Evolutionary conservation across 2,329 filamentous ascomycete genomes (phyloP).

Genomic region (Coleophoma eucalyptorum): DNA sequence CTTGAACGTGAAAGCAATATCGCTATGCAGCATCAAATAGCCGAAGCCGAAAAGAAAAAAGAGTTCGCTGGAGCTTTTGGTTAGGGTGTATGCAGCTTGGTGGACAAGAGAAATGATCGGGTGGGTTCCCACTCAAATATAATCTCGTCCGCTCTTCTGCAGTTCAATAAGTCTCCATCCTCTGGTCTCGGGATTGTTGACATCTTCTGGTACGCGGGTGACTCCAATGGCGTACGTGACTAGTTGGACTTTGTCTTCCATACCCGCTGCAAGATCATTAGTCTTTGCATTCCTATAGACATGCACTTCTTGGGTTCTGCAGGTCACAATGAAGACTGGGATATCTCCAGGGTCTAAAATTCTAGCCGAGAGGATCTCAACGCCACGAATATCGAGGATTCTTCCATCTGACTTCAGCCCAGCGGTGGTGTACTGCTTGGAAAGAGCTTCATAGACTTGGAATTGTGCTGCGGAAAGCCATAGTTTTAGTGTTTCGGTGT

Average conservation of each 20-base stretch:
- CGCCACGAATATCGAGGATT: constrained; percentile 91
- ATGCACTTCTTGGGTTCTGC: constrained; percentile 94
- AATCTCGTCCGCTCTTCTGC: constrained; percentile 96
- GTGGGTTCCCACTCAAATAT: constrained; percentile 47
- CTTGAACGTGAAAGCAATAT: too few relatives aligned
- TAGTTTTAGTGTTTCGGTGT: constrained; percentile 82
- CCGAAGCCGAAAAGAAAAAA: too few relatives aligned
- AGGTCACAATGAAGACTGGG: constrained; percentile 95
- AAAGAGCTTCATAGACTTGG: constrained; percentile 93
- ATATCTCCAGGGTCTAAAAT: constrained; percentile 83
- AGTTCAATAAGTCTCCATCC: constrained; percentile 98
- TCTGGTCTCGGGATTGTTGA: constrained; percentile 93
- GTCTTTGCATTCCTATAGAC: constrained; percentile 93
- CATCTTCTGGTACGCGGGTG: constrained; percentile 88
- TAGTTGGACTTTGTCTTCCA: constrained; percentile 98
- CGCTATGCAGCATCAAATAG: too few relatives aligned
- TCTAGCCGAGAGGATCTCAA: constrained; percentile 79
- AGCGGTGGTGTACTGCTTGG: constrained; percentile 90
- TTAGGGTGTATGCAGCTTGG: too few relatives aligned
- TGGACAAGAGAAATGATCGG: too few relatives aligned
- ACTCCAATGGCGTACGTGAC: constrained; percentile 98
- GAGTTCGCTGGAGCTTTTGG: too few relatives aligned
- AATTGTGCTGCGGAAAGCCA: constrained; percentile 97
- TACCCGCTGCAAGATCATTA: constrained; percentile 84
- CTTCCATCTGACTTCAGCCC: constrained; percentile 93